Evolutionary conservation across 1,284 basidiomycete species (phyloP), one percentile per base, ranked within the genome.

Genomic region (Microbotryomycetes sp.): DNA sequence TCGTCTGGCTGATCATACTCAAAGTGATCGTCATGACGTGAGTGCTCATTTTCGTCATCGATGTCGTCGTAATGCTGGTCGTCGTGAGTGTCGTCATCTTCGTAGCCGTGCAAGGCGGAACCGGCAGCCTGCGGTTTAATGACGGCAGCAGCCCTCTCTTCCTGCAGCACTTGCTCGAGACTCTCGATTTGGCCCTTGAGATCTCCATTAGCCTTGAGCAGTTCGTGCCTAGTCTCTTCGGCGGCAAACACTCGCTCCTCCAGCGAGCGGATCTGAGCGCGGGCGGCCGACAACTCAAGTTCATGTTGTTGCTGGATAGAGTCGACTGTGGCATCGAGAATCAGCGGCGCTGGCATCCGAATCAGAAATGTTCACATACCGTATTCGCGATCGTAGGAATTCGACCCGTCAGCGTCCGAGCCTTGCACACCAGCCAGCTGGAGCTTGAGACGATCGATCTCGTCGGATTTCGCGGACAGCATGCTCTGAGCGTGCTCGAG

Each of bases 121-220:
- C 23, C n/a, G 24, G 18, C 16, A 30, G 21, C 13, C 13, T 52
- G 13, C 15, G 28, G 24, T 28, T 30, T 26, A 16, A 13, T 5
- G n/a, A n/a, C n/a, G n/a, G n/a, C n/a, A 9, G 35, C 35, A 11
- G 35, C 27, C 5, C 55, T 58, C 15, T 64, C 62, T 15, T 57
- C 51, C 26, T 64, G 61, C 35, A 68, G 61, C 28, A 63, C 57
- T 46, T 62, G 60, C 52, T 56, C 51, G 50, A 67, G 56, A n/a
- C 52, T 48, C 28, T 67, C 66, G 48, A 67, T 57, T 52, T 65
- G 66, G 29, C 51, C 50, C 56, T 70, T 67, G 45, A 65, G 57
- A 52, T 69, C 67, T 11, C 65, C 65, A 50, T 67, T 67, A 9
- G 54, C 52, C 46, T 66, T 68, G 52, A 61, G 54, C 57, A 66